Conservation (phyloP, 73 alveolate species). For the Paramecium pentaurelia region DNA sequence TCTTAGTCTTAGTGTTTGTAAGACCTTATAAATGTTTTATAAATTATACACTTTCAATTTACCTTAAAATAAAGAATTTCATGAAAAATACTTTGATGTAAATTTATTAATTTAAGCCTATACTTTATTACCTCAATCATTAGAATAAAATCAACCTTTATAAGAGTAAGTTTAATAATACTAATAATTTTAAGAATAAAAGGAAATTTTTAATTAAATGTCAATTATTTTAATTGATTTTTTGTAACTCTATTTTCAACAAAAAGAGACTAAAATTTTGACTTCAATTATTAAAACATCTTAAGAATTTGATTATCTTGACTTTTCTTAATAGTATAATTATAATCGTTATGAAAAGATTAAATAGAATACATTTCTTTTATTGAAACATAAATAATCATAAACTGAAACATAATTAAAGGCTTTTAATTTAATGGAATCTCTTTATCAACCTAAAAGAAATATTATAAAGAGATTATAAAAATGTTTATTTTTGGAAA, state of each 20-base stretch:
- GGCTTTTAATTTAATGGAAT: background rate
- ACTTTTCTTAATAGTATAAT: background rate
- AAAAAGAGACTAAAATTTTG: background rate
- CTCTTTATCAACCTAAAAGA: background rate
- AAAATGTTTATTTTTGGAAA: background rate
- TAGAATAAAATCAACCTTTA: background rate
- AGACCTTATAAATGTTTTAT: background rate
- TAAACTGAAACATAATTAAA: background rate
- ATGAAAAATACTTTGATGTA: background rate
- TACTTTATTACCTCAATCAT: background rate
- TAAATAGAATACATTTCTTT: background rate
- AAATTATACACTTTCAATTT: conserved; percentile 1
- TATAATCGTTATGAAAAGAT: background rate
- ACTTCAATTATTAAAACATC: background rate
- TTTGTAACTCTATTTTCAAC: background rate
- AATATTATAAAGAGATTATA: background rate
- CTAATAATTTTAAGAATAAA: background rate
- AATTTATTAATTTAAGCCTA: background rate
- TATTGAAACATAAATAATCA: background rate
- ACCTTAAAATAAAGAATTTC: background rate
- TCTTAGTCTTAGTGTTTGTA: background rate
- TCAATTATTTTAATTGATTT: background rate
- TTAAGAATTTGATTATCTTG: background rate
- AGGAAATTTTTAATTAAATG: conserved; percentile 15
- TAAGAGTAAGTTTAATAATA: background rate